Conservation (phyloP, 2,329 filamentous ascomycete genomes). For the Alternaria postmessia region DNA sequence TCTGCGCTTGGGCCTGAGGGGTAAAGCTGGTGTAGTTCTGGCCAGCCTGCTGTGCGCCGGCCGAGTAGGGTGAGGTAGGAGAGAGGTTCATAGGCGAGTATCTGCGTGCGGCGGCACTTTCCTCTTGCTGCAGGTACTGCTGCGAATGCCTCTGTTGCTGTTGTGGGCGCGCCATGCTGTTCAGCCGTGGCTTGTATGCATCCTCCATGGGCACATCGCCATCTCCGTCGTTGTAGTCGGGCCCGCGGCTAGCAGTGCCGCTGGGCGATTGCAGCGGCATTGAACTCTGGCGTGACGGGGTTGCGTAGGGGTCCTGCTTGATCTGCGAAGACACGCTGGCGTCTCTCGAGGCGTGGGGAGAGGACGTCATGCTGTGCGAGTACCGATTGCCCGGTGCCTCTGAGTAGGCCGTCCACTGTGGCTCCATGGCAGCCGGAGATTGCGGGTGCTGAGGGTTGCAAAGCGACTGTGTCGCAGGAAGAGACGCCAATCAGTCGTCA, state of each 20-base stretch:
- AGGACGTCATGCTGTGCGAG: constrained; percentile 46
- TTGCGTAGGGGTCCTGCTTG: constrained; percentile 49
- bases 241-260: constrained; percentile 37
- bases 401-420: constrained; percentile 50
- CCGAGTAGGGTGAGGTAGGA: constrained; percentile 79
- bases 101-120: constrained; percentile 83
- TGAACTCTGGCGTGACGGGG: constrained; percentile 48
- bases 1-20: constrained; percentile 46
- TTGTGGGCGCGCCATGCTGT: constrained; percentile 60
- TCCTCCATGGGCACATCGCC: constrained; percentile 20
- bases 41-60: constrained; percentile 62
- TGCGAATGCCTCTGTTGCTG: constrained; percentile 80
- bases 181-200: constrained; percentile 17
- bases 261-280: constrained; percentile 49
- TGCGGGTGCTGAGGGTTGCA: constrained; percentile 13
- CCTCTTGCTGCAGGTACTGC: constrained; percentile 75
- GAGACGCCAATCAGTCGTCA: constrained; percentile 47
- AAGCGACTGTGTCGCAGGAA: constrained; percentile 38
- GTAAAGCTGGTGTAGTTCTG: constrained; percentile 55
- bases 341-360: constrained; percentile 45
- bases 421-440: constrained; percentile 41
- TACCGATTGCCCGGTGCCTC: constrained; percentile 48
- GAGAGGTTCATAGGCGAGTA: constrained; percentile 98
- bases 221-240: constrained; percentile 55
- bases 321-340: constrained; percentile 40